Conservation (phyloP, 495 filamentous ascomycete genomes). For the Neurospora sp. region DNA sequence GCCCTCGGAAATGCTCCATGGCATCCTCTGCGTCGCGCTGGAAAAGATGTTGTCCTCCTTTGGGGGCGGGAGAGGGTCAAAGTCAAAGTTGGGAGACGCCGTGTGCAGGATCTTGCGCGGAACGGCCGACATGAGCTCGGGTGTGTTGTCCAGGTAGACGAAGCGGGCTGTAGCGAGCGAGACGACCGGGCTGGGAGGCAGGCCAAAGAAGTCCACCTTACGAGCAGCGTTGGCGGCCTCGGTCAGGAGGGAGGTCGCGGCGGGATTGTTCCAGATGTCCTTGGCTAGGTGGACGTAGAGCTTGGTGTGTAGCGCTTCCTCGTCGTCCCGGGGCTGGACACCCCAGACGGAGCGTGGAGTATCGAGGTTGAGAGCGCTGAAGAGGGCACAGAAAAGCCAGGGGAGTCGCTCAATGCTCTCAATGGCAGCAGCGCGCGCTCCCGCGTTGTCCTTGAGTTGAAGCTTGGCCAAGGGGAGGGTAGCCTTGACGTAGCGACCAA, state of each 20-base stretch:
- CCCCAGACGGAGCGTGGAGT: conserved; percentile 77
- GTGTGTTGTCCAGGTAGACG: conserved; percentile 65
- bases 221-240: conserved; percentile 53
- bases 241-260: conserved; percentile 57
- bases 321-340: conserved; percentile 50
- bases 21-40: conserved; percentile 23
- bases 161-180: conserved; percentile 61
- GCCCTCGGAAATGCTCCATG: conserved; percentile 13
- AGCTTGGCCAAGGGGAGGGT: conserved; percentile 64
- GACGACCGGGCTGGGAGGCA: conserved; percentile 28
- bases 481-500: conserved; percentile 55
- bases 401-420: conserved; percentile 62
- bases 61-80: conserved; percentile 60
- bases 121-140: conserved; percentile 48
- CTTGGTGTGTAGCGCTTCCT: conserved; percentile 64
- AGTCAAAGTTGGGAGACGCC: conserved; percentile 44
- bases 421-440: conserved; percentile 51
- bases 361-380: conserved; percentile 63
- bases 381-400: conserved; percentile 71
- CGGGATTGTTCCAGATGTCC: conserved; percentile 83
- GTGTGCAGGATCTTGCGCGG: conserved; percentile 41
- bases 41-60: conserved; percentile 36
- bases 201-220: conserved; percentile 29
- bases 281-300: conserved; percentile 73
- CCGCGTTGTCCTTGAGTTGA: conserved; percentile 53